Conservation (phyloP, 306 rosid species). For the Prunus padus region DNA sequence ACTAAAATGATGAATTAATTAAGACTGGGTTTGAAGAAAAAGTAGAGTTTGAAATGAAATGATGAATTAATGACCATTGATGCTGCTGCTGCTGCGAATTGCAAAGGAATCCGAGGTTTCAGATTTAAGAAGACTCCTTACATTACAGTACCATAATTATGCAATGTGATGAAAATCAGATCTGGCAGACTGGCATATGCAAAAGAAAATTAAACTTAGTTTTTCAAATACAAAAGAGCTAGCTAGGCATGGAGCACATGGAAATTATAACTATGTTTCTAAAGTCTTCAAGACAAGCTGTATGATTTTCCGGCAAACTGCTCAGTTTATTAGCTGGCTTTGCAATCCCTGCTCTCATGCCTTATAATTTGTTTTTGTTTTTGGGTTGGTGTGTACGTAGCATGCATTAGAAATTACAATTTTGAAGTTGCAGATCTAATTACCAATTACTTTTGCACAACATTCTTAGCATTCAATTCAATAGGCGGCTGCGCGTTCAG, state of each 20-base stretch:
- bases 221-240: conserved; percentile 1
- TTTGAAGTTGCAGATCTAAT: not conserved
- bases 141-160: not conserved
- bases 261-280: too few relatives aligned
- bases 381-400: not conserved
- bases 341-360: not conserved
- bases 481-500: too few relatives aligned
- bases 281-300: conserved; percentile 5
- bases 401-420: not conserved
- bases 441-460: not conserved
- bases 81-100: not conserved
- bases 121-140: not conserved
- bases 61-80: not conserved
- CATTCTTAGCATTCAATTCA: too few relatives aligned
- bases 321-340: conserved; percentile 22
- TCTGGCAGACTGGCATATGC: conserved; percentile 13
- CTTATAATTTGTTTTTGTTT: not conserved
- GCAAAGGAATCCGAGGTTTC: conserved; percentile 21
- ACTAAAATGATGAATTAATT: too few relatives aligned
- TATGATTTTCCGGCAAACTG: conserved; percentile 8
- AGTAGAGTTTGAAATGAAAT: not conserved
- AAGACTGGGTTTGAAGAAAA: not conserved
- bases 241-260: not conserved
- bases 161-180: conserved; percentile 19
- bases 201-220: not conserved